Evolutionary conservation across 1,139 yeast genomes (phyloP), one percentile per base, ranked within the genome.

Genomic region (Zhuliangozyma parablackwelliae): DNA sequence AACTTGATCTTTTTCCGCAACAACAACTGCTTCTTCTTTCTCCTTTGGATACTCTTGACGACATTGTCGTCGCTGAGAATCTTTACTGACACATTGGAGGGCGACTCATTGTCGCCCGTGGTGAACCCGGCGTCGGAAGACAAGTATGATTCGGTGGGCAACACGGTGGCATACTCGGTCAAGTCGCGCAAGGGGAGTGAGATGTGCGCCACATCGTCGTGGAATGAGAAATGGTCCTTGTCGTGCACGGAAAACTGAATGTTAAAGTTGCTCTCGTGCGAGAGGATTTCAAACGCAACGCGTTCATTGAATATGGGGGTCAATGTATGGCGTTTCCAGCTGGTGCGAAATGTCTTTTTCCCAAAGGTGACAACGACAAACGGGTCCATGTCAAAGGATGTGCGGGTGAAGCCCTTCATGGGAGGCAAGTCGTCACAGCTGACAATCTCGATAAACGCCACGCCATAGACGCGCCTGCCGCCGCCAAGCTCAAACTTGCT

Each of bases 351-450:
- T 0, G 94, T 88, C 45, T 84, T 83, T 52, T 86, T 83, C 10
- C 97, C 97, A 57, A 90, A 88, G 0, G 96, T 82, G 1, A 87
- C 82, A 12, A 90, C 92, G 6, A 90, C 95, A 61, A 90, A 92
- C 0, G 98, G 97, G 53, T 92, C 98, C 95, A 92, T 87, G 56
- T 89, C 96, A 52, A 83, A 92, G 0, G 92, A 82, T 16, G 89
- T 78, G 16, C 90, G 69, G 43, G 76, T 71, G 26, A 77, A 63
- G 48, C 76, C 80, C 39, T 65, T 70, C 32, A 78, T 65, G 0
- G 88, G 83, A 2, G 95, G 95, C 30, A 86, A 60, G 38, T 78
- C 89, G 1, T 76, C 66, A 21, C 90, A 88, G 1, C 84, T 76
- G 3, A 80, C 74, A 21, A 90, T 77, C 46, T 90, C 95, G 34